Base-by-base conservation (phyloP, 768 basidiomycete genomes). In the Phlegmacium glaucopus region DNA sequence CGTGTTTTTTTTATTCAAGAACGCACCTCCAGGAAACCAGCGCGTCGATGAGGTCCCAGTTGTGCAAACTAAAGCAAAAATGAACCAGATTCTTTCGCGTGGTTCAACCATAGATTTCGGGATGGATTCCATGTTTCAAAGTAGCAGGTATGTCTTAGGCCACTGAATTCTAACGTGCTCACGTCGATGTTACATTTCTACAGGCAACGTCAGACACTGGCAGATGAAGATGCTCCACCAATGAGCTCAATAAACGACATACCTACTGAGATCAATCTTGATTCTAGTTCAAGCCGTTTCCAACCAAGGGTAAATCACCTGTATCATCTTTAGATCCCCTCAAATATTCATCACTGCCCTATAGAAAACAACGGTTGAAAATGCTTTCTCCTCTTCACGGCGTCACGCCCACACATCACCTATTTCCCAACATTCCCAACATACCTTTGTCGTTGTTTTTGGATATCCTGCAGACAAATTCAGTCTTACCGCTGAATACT, bases 391-490 rank as follows among this genome's bases (percentile, higher is more conserved):
- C 9, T 47, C 49, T 13, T 60, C 65, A 13, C 69, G 69, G 8
- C 69, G 67, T 30, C 62, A 61, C 17, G 59, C 52, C 52, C 71
- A 51, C 26, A 50, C 49, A 49, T 61, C 59, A 32, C 45, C 69
- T 26, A 36, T 63, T 39, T 48, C 66, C n/a, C 49, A 63, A 35
- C 49, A 69, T 5, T 41, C 66, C 9, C 75, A 79, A 25, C 71
- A 77, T 3, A 61, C 78, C 25, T 85, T 85, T 57, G 72, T 94
- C 29, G 73, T 92, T 58, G 82, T 94, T 43, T 94, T 91, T 51
- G 92, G 92, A n/a, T 94, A 92, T 61, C 90, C 92, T 5, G 71
- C 80, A 27, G 87, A 92, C 64, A 83, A 83, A 58, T 87, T 85
- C 62, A 80, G 77, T 44, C 60, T 82, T 12, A 82, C 86, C 0